A percentile compares a stretch with the other conserved stretches of the same genome.
These are phyloP conservation scores for Brassica rapa DNA, from an alignment of 345 rosid species.

Conservation along the genomic window DNA sequence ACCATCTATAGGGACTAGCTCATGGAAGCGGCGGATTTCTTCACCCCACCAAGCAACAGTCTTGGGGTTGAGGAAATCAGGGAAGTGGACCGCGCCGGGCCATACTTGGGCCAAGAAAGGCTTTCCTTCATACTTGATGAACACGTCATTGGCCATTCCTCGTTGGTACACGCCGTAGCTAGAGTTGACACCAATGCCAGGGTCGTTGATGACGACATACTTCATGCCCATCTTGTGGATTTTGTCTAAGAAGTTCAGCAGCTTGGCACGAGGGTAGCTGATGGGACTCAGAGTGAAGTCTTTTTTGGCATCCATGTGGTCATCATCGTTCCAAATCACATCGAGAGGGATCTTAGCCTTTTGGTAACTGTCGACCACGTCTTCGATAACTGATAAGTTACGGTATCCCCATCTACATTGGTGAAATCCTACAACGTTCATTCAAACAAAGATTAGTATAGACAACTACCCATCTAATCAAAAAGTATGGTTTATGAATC, in stretches of 20 bases:
- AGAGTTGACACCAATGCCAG: slow-evolving; percentile 75
- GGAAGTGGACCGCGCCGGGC: slow-evolving; percentile 96
- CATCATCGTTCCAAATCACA: slow-evolving; percentile 77
- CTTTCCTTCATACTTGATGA: slow-evolving; percentile 83
- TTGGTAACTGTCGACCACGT: slow-evolving; percentile 81
- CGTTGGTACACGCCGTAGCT: slow-evolving; percentile 76
- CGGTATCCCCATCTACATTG: slow-evolving; percentile 99
- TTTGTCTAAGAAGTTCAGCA: slow-evolving; percentile 74
- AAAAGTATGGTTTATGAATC: not conserved
- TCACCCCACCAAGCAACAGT: slow-evolving; percentile 93
- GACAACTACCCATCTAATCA: not conserved
- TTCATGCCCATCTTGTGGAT: slow-evolving; percentile 90
- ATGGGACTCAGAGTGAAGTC: slow-evolving; percentile 81
- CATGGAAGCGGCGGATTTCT: slow-evolving; percentile 83
- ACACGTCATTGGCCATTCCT: slow-evolving; percentile 77
- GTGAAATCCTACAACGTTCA: slow-evolving; percentile 67
- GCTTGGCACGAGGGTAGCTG: slow-evolving; percentile 73
- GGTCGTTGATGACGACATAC: slow-evolving; percentile 78
- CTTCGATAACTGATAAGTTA: slow-evolving; percentile 92
- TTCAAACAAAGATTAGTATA: not conserved
- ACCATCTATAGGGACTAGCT: slow-evolving; percentile 86
- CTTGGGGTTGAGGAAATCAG: slow-evolving; percentile 95
- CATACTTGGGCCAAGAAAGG: slow-evolving; percentile 93
- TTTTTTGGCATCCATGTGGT: slow-evolving; percentile 93
- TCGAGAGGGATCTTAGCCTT: slow-evolving; percentile 55